Base-by-base conservation (phyloP, 2,329 filamentous ascomycete species). In the Plenodomus tracheiphilus region DNA sequence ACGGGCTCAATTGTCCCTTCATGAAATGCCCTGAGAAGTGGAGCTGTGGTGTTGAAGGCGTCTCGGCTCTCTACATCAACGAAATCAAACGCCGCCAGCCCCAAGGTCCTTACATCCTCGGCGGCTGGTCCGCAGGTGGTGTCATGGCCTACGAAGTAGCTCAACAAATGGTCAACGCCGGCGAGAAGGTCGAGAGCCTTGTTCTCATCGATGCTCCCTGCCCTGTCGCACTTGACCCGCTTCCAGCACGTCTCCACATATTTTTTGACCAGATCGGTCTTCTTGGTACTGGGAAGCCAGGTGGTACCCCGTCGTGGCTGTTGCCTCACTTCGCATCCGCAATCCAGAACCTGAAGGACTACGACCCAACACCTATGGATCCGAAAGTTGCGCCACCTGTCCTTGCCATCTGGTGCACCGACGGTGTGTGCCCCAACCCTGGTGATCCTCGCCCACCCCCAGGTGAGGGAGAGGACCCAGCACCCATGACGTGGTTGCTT, bases 191-290 rank as follows among this genome's bases (percentile, higher is more conserved):
- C 11, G 77, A 79, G 53, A 75, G 71, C 51, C 76, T 82, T 2
- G 69, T 81, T 19, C 72, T 82, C 30, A 78, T 81, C 48, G 79
- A 82, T 62, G 76, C 79, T 11, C 79, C 79, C 15, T 80, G 77
- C 66, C 79, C 79, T 0, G 75, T 81, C 51, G 70, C 75, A 57
- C 74, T 81, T 28, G 78, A 74, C 34, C 78, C 78, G 44, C 75
- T 81, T 4, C 73, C 78, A 4, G 74, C 74, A 18, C 75, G 79
- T 53, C 81, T 90, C 9, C 86, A 88, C 69, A 80, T 85, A 56
- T 91, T 87, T 80, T 89, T 90, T 62, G 86, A 85, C 45, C 79
- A 81, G 40, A 86, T 89, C 45, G 87, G 87, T 46, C 81, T 91
- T 2, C 81, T 90, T 20, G 87, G 87, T 18, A 85, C 85, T 42